phyloP scores from a whole-genome alignment of 306 rosid genomes.

The Rosa chinensis region DNA sequence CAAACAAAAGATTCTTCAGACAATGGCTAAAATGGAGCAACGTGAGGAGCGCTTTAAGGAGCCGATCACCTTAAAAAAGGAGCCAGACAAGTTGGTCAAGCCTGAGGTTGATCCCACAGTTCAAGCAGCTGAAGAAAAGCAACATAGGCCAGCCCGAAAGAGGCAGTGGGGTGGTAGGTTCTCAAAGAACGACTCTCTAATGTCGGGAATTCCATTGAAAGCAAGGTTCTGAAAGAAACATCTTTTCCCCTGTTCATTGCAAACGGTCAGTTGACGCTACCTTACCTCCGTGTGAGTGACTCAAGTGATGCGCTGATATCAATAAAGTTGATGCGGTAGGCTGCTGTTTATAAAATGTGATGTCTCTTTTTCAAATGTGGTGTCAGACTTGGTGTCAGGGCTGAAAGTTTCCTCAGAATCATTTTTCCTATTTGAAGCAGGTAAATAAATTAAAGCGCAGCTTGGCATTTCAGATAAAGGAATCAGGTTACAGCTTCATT shows the following conservation, averaged over 20 bases:
- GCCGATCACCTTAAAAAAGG: conserved; percentile 45
- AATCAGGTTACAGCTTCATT: not conserved
- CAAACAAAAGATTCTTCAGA: conserved; percentile 55
- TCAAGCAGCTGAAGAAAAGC: conserved; percentile 38
- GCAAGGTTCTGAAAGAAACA: conserved; percentile 5
- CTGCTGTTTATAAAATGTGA: not conserved
- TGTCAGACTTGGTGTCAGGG: not conserved
- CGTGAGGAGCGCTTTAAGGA: conserved; percentile 80
- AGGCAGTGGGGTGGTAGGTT: conserved; percentile 54
- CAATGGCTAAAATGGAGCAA: conserved; percentile 75
- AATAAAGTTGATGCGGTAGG: not conserved
- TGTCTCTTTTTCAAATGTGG: not conserved
- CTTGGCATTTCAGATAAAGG: not conserved
- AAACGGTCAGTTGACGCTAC: not conserved
- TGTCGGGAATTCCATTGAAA: not conserved
- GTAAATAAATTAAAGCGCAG: not conserved
- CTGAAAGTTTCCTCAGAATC: conserved; percentile 5
- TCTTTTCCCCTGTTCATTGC: not conserved
- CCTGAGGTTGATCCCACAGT: conserved; percentile 32
- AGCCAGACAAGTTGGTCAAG: conserved; percentile 41
- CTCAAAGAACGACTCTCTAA: conserved; percentile 8
- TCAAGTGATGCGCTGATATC: not conserved
- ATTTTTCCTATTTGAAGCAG: conserved; percentile 11
- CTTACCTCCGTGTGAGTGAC: not conserved
- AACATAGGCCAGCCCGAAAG: conserved; percentile 61